These are phyloP conservation scores for Beauveria pseudobassiana DNA, from an alignment of 2,329 filamentous ascomycete species.

Conservation along the genomic window DNA sequence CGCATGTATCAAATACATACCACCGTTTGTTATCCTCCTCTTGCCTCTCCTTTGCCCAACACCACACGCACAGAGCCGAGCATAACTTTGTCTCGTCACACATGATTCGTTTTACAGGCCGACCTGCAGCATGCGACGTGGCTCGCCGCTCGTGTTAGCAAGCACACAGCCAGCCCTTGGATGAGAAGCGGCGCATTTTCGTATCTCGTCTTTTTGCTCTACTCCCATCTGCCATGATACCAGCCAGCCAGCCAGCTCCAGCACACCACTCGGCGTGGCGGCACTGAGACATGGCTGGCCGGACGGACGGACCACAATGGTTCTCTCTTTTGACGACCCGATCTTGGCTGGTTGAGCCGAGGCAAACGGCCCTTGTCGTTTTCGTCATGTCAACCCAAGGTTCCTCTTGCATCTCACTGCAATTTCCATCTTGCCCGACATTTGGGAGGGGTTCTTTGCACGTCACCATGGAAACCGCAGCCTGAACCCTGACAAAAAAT, in stretches of 20 bases:
- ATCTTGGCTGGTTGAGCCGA: background rate
- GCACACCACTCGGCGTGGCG: background rate
- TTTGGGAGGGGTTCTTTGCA: background rate
- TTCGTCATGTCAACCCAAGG: background rate
- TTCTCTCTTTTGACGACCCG: background rate
- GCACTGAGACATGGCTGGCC: background rate
- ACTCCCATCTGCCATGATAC: background rate
- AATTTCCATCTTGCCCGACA: background rate
- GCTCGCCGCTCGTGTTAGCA: background rate
- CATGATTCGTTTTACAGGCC: background rate
- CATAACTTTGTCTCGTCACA: background rate
- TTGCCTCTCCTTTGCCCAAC: background rate
- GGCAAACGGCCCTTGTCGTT: background rate
- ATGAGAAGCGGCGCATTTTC: background rate
- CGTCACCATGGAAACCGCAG: background rate
- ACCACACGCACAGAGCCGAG: background rate
- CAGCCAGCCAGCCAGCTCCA: background rate
- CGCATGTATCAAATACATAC: background rate
- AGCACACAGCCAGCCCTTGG: background rate
- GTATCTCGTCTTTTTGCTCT: background rate
- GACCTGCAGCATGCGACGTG: conserved; percentile 5
- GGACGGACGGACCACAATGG: background rate
- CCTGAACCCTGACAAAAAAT: background rate
- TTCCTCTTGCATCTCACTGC: background rate
- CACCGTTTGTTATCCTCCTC: background rate